A percentile compares a stretch with the other conserved stretches of the same genome.
phyloP scores from a whole-genome alignment of 306 rosid genomes.

The Senna tora region DNA sequence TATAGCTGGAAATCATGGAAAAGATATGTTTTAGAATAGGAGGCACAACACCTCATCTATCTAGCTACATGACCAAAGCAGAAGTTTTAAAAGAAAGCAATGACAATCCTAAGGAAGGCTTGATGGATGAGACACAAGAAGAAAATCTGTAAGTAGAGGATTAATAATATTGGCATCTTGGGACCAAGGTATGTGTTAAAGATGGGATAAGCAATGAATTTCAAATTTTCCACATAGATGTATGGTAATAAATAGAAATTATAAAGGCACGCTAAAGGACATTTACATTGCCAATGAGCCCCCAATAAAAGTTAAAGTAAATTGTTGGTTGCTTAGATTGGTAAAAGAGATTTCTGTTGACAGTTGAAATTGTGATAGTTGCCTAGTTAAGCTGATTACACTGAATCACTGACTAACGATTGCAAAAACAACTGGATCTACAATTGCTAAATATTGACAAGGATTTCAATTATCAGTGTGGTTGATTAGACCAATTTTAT shows the following conservation, averaged over 20 bases:
- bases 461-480: neutral
- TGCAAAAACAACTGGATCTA: slow-evolving; percentile 1
- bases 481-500: neutral
- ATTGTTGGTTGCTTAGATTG: slow-evolving; percentile 18
- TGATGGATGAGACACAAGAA: slow-evolving; percentile 17
- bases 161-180: slow-evolving; percentile 22
- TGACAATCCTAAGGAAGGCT: slow-evolving; percentile 25
- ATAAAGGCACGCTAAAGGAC: neutral
- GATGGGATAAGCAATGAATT: slow-evolving; percentile 7
- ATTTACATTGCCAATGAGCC: slow-evolving; percentile 18
- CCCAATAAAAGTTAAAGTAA: slow-evolving; percentile 28
- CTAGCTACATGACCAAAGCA: slow-evolving; percentile 33
- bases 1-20: slow-evolving; percentile 51
- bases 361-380: slow-evolving; percentile 1
- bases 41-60: slow-evolving; percentile 9
- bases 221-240: slow-evolving; percentile 21
- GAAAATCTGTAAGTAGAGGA: neutral
- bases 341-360: neutral
- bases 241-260: slow-evolving; percentile 14
- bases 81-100: slow-evolving; percentile 12
- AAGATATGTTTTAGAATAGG: slow-evolving; percentile 25
- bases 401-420: neutral
- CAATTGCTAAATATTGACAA: neutral
- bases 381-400: neutral
- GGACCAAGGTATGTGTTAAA: neutral